Evolutionary conservation across 164 flowering plant genomes (phyloP).

Genomic region (Dillenia suffruticosa): DNA sequence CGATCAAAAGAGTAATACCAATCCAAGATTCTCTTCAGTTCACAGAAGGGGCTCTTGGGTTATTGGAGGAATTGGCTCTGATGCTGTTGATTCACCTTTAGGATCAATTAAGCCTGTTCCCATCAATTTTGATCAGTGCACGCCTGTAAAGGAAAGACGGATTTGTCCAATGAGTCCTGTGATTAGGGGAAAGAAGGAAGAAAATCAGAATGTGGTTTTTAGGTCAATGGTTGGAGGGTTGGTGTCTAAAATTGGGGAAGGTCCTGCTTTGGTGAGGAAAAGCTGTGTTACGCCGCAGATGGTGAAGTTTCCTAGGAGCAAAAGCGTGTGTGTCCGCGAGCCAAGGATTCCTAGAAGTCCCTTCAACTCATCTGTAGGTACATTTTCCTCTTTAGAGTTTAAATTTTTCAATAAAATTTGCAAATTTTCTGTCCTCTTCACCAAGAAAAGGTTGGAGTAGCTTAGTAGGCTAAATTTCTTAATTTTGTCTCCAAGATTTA

Average conservation of each 20-base stretch:
- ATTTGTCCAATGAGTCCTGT: conserved; percentile 22
- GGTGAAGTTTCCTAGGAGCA: conserved; percentile 69
- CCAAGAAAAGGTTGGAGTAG: too few relatives aligned
- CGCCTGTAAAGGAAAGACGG: conserved; percentile 57
- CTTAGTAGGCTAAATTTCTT: too few relatives aligned
- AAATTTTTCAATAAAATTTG: too few relatives aligned
- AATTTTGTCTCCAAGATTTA: too few relatives aligned
- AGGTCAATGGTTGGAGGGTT: conserved; percentile 61
- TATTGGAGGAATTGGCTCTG: conserved; percentile 25
- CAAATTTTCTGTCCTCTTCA: too few relatives aligned
- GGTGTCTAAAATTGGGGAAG: conserved; percentile 56
- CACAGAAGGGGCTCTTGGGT: conserved; percentile 83
- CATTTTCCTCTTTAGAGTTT: conserved; percentile 29
- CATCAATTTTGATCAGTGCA: conserved; percentile 66
- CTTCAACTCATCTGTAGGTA: conserved; percentile 84
- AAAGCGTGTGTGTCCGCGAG: conserved; percentile 68
- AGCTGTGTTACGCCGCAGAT: conserved; percentile 52
- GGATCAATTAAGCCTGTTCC: conserved; percentile 52
- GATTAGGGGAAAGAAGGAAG: conserved; percentile 48
- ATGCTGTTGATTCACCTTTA: conserved; percentile 34
- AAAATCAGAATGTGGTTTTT: conserved; percentile 19
- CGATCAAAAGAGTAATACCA: conserved; percentile 16
- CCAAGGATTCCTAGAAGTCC: conserved; percentile 50
- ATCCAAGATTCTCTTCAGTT: conserved; percentile 13
- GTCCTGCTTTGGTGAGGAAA: conserved; percentile 48